Evolutionary conservation across 139 green algal species (phyloP).

Genomic region (Tetraselmis chui): DNA sequence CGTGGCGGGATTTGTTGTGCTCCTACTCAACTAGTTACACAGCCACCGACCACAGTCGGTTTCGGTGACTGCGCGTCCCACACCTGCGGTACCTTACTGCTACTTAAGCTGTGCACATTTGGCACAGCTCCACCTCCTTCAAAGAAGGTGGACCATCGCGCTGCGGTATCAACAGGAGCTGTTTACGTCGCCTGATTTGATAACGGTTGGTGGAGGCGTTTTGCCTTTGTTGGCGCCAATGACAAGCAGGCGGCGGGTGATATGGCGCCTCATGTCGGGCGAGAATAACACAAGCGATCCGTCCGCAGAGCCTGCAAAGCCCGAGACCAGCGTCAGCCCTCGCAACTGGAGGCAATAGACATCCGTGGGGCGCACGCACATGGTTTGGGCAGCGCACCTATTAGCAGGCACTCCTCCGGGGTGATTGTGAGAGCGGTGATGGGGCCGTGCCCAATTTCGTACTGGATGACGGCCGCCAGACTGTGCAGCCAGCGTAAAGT

Average conservation of each 20-base stretch:
- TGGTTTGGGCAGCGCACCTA: neutral
- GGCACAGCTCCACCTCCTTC: no score
- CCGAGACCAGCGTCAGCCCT: no score
- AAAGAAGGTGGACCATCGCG: no score
- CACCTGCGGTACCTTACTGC: no score
- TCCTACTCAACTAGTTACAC: no score
- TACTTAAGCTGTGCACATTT: no score
- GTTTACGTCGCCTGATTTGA: no score
- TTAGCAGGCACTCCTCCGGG: conserved; percentile 32
- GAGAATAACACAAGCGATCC: conserved; percentile 29
- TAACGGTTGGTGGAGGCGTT: neutral
- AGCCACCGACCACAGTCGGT: no score
- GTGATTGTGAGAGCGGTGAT: conserved; percentile 26
- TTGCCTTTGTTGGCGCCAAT: neutral
- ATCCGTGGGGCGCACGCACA: neutral
- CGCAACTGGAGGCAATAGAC: neutral
- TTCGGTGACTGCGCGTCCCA: no score
- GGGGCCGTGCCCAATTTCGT: conserved; percentile 1
- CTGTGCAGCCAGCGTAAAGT: conserved; percentile 37
- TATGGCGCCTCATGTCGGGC: conserved; percentile 29
- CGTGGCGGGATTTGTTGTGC: no score
- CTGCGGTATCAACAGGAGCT: no score
- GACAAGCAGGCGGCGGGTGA: conserved; percentile 18
- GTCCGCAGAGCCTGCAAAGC: conserved; percentile 14
- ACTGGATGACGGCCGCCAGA: conserved; percentile 19